These are phyloP conservation scores for Taphrina communis DNA, from an alignment of 1,139 yeast species.

Conservation along the genomic window DNA sequence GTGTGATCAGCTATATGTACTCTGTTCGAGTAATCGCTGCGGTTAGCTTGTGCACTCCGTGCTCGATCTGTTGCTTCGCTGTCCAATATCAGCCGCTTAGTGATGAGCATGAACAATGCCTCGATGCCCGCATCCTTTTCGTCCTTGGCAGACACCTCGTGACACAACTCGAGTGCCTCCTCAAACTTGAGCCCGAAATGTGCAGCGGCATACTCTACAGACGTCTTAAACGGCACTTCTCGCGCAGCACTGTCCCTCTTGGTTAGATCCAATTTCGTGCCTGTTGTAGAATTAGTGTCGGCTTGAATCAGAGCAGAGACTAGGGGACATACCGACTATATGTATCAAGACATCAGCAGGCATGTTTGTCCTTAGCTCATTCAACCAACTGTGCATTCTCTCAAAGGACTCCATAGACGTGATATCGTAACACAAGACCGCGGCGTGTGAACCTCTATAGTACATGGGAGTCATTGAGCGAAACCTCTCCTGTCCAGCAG, in stretches of 20 bases:
- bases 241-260: slow-evolving; percentile 52
- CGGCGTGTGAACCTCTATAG: slow-evolving; percentile 93
- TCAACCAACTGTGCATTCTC: slow-evolving; percentile 80
- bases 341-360: slow-evolving; percentile 31
- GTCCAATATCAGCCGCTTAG: slow-evolving; percentile 18
- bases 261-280: slow-evolving; percentile 78
- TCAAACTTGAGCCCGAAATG: slow-evolving; percentile 45
- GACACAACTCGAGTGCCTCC: slow-evolving; percentile 32
- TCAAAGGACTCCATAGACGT: slow-evolving; percentile 92
- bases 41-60: slow-evolving; percentile 19
- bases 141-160: slow-evolving; percentile 42
- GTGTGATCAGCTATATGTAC: slow-evolving; percentile 37
- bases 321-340: slow-evolving; percentile 16
- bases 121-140: slow-evolving; percentile 49
- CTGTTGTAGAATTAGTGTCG: slow-evolving; percentile 72
- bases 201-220: slow-evolving; percentile 52
- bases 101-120: slow-evolving; percentile 27
- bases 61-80: slow-evolving; percentile 32
- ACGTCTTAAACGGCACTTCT: slow-evolving; percentile 53
- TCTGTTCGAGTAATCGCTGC: slow-evolving; percentile 4
- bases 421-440: slow-evolving; percentile 86
- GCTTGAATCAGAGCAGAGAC: slow-evolving; percentile 49
- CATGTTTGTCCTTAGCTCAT: slow-evolving; percentile 37
- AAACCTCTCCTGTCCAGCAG: slow-evolving; percentile 99
- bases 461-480: slow-evolving; percentile 91